Conservation (phyloP, 441 rosid genomes). For the Pelargonium australe region DNA sequence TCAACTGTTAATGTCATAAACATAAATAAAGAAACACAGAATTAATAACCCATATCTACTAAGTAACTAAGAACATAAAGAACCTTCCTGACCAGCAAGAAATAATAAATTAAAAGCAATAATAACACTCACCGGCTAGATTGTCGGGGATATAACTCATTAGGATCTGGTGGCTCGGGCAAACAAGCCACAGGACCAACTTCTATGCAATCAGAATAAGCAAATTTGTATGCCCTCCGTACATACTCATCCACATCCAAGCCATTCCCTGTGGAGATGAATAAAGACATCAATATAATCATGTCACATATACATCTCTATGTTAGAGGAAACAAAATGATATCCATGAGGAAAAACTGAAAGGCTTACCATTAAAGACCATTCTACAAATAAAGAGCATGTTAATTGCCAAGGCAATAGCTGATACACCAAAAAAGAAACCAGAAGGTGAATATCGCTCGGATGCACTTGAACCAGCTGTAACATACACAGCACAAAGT, state of each 20-base stretch:
- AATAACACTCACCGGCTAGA: constrained; percentile 65
- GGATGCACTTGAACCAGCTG: constrained; percentile 84
- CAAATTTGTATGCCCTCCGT: constrained; percentile 93
- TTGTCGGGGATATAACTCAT: constrained; percentile 91
- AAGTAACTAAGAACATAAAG: constrained; percentile 1
- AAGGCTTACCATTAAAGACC: constrained; percentile 91
- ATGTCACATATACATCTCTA: constrained; percentile 18
- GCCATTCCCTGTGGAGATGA: constrained; percentile 71
- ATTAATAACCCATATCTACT: constrained; percentile 4
- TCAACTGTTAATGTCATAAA: background rate
- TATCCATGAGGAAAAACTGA: constrained; percentile 12
- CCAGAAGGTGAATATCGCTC: constrained; percentile 96
- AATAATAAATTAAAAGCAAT: constrained; percentile 13
- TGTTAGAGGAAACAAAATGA: constrained; percentile 17
- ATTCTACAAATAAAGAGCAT: constrained; percentile 98
- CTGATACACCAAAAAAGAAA: constrained; percentile 97
- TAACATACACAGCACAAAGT: constrained; percentile 95
- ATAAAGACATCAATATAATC: constrained; percentile 18
- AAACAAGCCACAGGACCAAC: constrained; percentile 88
- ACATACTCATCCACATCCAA: constrained; percentile 99
- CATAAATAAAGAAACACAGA: background rate
- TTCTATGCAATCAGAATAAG: constrained; percentile 95
- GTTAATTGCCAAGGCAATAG: constrained; percentile 93
- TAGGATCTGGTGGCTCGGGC: constrained; percentile 96
- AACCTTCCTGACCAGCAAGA: constrained; percentile 11